Evolutionary conservation across 805 yeast genomes (phyloP), one percentile per base, ranked within the genome.

Genomic region (Barnettozyma siamensis): DNA sequence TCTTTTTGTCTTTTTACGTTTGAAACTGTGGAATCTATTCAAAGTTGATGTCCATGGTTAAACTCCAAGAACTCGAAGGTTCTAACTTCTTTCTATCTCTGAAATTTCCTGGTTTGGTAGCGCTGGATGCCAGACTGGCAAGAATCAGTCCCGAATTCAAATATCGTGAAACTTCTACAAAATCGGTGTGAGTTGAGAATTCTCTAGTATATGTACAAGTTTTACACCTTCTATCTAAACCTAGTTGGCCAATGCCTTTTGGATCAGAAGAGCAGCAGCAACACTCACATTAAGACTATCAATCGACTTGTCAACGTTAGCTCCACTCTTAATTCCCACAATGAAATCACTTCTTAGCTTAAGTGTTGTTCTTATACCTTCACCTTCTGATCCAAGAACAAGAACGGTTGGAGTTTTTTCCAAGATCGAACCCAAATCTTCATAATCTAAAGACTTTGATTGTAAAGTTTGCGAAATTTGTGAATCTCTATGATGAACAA

Each of bases 211-310:
- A 37, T 37, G 4, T 37, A 37, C 32, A 31, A 21, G 17, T 8
- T 5, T 21, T 21, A 21, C 9, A 21, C 24, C 6, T 21, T 6
- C 24, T 7, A 9, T 21, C 24, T 21, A 9, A 21, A 7, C 9
- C 24, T 21, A 21, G 24, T 21, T 21, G 24, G 9, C 9, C 24
- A 45, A 26, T 13, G 54, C 43, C 38, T 52, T 55, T 41, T 56
- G 60, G 7, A 87, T 63, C 37, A 88, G 56, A 23, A 88, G 55
- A 1, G 89, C 93, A 1, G 89, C 74, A 1, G 97, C 96, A 8
- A 88, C 96, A 56, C 93, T 85, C 26, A 87, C 97, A 57, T 88
- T 88, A 54, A 88, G 65, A 24, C 95, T 84, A 56, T 88, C 96
- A 30, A 88, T 80, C 17, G 49, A 45, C 2, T 64, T 63, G 31